Percentiles rank a stretch among this genome's conserved stretches.
Conservation (phyloP, 768 basidiomycete species). For the Rhizopogon vinicolor region DNA sequence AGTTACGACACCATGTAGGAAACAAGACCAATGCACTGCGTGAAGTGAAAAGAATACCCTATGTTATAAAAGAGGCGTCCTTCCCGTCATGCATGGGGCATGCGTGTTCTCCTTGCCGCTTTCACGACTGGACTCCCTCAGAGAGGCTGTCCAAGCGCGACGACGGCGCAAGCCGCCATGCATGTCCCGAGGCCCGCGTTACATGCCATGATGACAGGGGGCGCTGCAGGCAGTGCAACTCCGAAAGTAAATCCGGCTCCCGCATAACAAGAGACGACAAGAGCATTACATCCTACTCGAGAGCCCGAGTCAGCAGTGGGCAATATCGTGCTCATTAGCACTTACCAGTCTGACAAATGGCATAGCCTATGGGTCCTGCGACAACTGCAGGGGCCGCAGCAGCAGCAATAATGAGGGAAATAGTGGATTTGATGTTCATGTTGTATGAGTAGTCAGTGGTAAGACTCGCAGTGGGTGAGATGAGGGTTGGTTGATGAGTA, state of each 20-base stretch:
- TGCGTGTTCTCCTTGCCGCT: not conserved
- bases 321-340: not conserved
- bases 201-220: constrained; percentile 18
- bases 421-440: constrained; percentile 23
- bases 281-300: constrained; percentile 17
- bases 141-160: constrained; percentile 17
- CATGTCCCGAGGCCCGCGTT: constrained; percentile 18
- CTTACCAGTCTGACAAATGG: constrained; percentile 18
- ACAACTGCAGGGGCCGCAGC: constrained; percentile 5
- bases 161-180: constrained; percentile 19
- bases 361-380: constrained; percentile 19
- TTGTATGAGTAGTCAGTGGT: not conserved
- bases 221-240: constrained; percentile 11
- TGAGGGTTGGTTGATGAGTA: too few species aligned
- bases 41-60: not conserved
- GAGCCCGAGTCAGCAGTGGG: not conserved
- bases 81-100: not conserved
- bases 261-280: constrained; percentile 16
- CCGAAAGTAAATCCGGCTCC: constrained; percentile 22
- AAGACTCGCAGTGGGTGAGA: not conserved
- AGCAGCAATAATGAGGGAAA: constrained; percentile 13
- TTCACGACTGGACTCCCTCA: constrained; percentile 6
- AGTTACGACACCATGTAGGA: too few species aligned
- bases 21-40: not conserved
- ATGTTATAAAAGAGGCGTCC: not conserved